These are phyloP conservation scores for Penicillium sp. DNA, from an alignment of 2,329 filamentous ascomycete genomes.

Conservation along the genomic window DNA sequence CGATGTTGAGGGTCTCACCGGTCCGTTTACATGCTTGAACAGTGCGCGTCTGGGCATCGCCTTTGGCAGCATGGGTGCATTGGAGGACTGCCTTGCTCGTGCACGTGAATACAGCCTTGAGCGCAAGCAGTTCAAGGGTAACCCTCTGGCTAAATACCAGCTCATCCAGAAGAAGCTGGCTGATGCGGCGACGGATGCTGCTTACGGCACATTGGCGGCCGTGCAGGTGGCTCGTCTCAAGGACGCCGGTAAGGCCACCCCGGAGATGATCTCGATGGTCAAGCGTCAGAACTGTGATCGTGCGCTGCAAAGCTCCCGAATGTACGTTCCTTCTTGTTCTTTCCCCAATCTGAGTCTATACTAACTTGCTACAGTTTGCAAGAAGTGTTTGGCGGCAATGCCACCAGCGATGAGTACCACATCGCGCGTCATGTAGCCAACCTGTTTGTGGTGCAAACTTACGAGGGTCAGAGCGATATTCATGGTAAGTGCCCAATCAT, in stretches of 20 bases:
- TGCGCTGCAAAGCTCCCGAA: conserved; percentile 75
- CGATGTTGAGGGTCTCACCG: conserved; percentile 78
- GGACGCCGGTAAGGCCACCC: conserved; percentile 81
- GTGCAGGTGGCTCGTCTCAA: conserved; percentile 91
- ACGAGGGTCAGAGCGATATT: conserved; percentile 97
- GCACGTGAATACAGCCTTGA: conserved; percentile 87
- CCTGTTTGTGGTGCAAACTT: conserved; percentile 95
- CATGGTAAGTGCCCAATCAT: conserved; percentile 66
- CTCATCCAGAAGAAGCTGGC: conserved; percentile 97
- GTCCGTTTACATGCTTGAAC: conserved; percentile 93
- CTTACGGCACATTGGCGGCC: conserved; percentile 85
- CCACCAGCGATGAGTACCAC: conserved; percentile 94
- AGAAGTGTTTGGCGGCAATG: conserved; percentile 96
- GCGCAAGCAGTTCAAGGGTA: conserved; percentile 92
- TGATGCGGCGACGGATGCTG: conserved; percentile 86
- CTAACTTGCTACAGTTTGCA: conserved; percentile 61
- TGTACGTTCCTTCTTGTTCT: conserved; percentile 43
- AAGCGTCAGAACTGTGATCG: conserved; percentile 97
- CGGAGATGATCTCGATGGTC: conserved; percentile 96
- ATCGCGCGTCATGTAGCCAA: conserved; percentile 96
- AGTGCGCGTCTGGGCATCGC: conserved; percentile 91
- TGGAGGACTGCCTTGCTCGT: conserved; percentile 85
- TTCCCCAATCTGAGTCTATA: not conserved
- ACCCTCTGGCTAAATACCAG: conserved; percentile 94
- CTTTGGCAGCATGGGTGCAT: conserved; percentile 86